Evolutionary conservation across 108 stramenopile species (phyloP), one percentile per base, ranked within the genome.

Genomic region (Pseudonitzschia pungens): DNA sequence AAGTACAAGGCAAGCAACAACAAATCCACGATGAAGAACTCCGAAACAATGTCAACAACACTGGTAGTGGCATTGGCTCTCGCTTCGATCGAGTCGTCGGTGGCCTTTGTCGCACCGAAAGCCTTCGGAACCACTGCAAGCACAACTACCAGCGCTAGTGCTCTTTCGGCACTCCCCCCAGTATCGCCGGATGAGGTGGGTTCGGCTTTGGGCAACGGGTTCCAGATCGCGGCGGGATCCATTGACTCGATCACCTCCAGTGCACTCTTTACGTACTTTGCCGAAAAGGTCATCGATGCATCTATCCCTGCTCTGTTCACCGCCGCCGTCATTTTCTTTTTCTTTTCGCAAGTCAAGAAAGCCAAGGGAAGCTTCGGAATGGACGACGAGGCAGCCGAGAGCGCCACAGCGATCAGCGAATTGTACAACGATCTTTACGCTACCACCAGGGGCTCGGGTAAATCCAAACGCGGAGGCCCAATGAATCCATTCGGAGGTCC

Each of bases 391-490:
- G 58, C 57, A 15, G 27, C 43, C n/a, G 70, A 70, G 21, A 33
- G 28, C 18, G 44, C 75, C 43, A 80, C 77, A 44, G 78, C 92
- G 0, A 80, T 86, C 9, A 76, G 85, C 36, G 79, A 85, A 70
- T 81, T 93, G 36, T 93, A 93, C 81, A 84, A 85, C 57, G 92
- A 93, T 69, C 73, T 93, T 33, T 93, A 93, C 64, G 86, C 83
- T 6, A 79, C 66, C 26, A 72, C 79, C 42, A 70, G 78, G 68
- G 21, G 63, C 33, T 27, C 53, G 14, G 45, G 22, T 18, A 69
- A 20, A 12, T 10, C 24, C 16, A 51, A 29, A 51, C 36, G 43
- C 16, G 60, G 33, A 71, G 53, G 54, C n/a, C 40, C 59, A 3
- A 43, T 67, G 57, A 24, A 42, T 24, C 63, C 50, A 16, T 67